phyloP scores from a whole-genome alignment of 768 basidiomycete genomes.

The Phlebiopsis gigantea region DNA sequence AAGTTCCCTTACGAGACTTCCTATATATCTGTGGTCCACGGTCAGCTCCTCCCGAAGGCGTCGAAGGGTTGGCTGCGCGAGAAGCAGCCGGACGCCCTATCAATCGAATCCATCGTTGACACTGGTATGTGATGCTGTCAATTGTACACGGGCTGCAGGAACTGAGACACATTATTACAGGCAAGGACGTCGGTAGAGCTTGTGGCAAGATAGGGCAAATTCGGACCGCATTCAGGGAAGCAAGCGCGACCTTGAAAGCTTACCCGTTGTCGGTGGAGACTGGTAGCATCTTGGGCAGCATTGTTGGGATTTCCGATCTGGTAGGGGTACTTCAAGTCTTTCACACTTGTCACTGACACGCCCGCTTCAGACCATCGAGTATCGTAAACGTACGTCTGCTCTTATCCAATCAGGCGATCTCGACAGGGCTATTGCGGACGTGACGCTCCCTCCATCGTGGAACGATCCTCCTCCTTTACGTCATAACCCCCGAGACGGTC shows the following conservation, averaged over 20 bases:
- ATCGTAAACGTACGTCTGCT: slow-evolving; percentile 11
- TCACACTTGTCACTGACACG: background rate
- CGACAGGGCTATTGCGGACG: slow-evolving; percentile 5
- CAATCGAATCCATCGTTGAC: slow-evolving; percentile 38
- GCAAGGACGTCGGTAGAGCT: slow-evolving; percentile 35
- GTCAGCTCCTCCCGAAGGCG: slow-evolving; percentile 29
- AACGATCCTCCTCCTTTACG: background rate
- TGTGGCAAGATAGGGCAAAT: slow-evolving; percentile 29
- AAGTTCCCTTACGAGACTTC: slow-evolving; percentile 34
- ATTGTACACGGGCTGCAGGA: background rate
- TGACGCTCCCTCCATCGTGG: slow-evolving; percentile 3
- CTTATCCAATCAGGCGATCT: slow-evolving; percentile 19
- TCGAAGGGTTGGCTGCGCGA: slow-evolving; percentile 28
- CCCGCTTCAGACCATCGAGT: slow-evolving; percentile 12
- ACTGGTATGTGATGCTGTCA: slow-evolving; percentile 27
- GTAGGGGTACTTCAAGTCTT: slow-evolving; percentile 6
- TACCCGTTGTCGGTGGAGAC: slow-evolving; percentile 6
- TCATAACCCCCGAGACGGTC: background rate
- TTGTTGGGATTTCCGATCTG: slow-evolving; percentile 19
- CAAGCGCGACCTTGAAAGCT: slow-evolving; percentile 17
- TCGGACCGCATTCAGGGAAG: slow-evolving; percentile 30
- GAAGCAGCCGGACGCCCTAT: slow-evolving; percentile 25
- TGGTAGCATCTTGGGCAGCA: slow-evolving; percentile 19
- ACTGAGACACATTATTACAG: slow-evolving; percentile 18
- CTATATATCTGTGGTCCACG: slow-evolving; percentile 31